Base-by-base conservation (phyloP, 345 rosid species). In the Melastoma malabathricum region DNA sequence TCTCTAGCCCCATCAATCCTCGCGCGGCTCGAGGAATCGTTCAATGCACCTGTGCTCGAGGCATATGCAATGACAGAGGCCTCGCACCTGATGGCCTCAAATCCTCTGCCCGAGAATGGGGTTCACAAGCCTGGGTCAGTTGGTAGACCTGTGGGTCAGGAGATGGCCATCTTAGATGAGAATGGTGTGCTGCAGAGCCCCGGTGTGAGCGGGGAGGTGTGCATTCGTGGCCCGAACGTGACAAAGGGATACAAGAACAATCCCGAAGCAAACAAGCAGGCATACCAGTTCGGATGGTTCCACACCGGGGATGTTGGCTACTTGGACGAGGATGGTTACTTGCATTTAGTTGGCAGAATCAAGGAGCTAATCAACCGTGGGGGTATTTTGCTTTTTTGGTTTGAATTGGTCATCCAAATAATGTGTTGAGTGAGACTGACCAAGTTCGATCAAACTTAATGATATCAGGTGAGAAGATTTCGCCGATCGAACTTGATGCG, bases 331-430 rank as follows among this genome's bases (percentile, higher is more conserved):
- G 98, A 90, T 48, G 96, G 98, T 15, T 86, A 82, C 64, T 63
- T 90, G 83, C 76, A 76, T 66, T 71, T 90, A 6, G 96, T 86
- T 31, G 98, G 98, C 54, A 77, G 98, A 51, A 90, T 84, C 66
- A 90, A 90, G 81, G 98, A 90, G 75, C 92, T 90, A 27, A 78
- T 90, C 60, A 90, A 90, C 70, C 98, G 98, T 57, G 98, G 98
- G 70, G 98, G 97, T 89, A 58, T 31, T 22, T 51, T 17, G 1
- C 13, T n/a, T n/a, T n/a, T n/a, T 16, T 17, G 14, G 18, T 44
- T 43, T 10, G 15, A 8, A 16, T 16, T 9, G 3, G 34, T 15
- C 17, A 17, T 13, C 16, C 15, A 12, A 5, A n/a, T n/a, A n/a
- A n/a, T n/a, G n/a, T 18, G 2, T n/a, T n/a, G n/a, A n/a, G 14